phyloP scores from a whole-genome alignment of 352 stramenopile genomes.

The Globisporangium solare region DNA sequence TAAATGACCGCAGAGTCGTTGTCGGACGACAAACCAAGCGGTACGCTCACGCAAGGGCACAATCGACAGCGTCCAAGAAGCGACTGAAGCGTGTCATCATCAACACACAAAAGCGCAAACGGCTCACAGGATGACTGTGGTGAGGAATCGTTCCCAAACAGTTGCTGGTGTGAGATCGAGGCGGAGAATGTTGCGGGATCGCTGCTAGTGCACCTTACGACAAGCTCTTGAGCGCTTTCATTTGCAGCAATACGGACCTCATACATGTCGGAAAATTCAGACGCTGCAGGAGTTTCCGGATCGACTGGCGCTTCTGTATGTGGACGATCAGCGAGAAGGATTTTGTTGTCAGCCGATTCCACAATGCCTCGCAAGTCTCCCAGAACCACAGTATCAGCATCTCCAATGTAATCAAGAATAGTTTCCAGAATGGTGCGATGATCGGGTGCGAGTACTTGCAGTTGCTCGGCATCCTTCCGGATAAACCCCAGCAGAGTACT shows the following conservation, averaged over 20 bases:
- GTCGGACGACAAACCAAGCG: not conserved
- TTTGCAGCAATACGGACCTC: slow-evolving; percentile 4
- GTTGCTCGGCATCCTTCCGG: not conserved
- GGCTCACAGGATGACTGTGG: not conserved
- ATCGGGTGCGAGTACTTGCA: not conserved
- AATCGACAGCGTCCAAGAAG: slow-evolving; percentile 22
- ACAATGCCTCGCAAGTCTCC: not conserved
- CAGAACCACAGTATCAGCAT: slow-evolving; percentile 1
- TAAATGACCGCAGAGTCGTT: not conserved
- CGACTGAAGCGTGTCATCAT: slow-evolving; percentile 4
- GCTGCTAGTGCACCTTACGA: slow-evolving; percentile 2
- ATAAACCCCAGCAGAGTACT: not conserved
- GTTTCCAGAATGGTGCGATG: slow-evolving; percentile 2
- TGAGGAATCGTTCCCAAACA: not conserved
- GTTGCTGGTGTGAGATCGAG: not conserved
- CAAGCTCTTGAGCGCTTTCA: slow-evolving; percentile 1
- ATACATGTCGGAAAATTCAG: not conserved
- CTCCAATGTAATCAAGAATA: slow-evolving; percentile 6
- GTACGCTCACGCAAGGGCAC: slow-evolving; percentile 7
- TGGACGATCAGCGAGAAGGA: not conserved
- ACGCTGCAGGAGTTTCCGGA: not conserved
- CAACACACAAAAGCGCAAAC: slow-evolving; percentile 6
- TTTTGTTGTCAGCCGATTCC: not conserved
- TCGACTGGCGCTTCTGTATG: no score
- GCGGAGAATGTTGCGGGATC: slow-evolving; percentile 2